Conservation (phyloP, 306 rosid species). For the Dryas drummondii region DNA sequence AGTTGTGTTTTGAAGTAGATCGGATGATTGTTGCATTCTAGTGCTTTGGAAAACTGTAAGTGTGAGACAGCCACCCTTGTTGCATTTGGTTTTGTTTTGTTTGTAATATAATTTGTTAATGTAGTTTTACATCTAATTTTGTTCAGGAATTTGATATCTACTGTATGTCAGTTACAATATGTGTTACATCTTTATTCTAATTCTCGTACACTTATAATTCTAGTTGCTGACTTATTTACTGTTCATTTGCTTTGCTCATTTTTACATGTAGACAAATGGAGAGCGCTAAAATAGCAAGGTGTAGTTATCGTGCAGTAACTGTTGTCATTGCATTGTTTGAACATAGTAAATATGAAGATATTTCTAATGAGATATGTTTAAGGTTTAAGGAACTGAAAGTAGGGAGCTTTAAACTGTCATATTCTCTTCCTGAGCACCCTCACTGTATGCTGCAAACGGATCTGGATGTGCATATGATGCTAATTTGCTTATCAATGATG, state of each 20-base stretch:
- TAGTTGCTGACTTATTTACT: background rate
- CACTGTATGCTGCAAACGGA: conserved; percentile 2
- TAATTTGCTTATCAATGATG: background rate
- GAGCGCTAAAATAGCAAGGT: background rate
- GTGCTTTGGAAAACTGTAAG: too few relatives aligned
- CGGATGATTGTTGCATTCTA: too few relatives aligned
- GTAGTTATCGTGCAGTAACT: background rate
- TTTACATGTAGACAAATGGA: background rate
- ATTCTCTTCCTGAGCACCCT: background rate
- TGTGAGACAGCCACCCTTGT: too few relatives aligned
- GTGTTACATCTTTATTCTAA: too few relatives aligned
- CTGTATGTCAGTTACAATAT: too few relatives aligned
- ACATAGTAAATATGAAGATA: background rate
- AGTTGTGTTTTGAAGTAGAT: too few relatives aligned
- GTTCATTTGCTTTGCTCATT: background rate
- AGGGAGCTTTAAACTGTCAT: background rate
- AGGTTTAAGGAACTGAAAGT: background rate
- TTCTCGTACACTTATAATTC: too few relatives aligned
- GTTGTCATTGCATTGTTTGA: background rate
- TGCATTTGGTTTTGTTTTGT: too few relatives aligned
- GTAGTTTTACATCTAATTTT: too few relatives aligned
- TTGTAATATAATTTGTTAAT: too few relatives aligned
- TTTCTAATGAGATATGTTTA: background rate
- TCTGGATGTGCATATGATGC: background rate
- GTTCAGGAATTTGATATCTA: too few relatives aligned